Evolutionary conservation across 129 eudicot genomes (phyloP), one percentile per base, ranked within the genome.

Genomic region (Helichrysum umbraculigerum): DNA sequence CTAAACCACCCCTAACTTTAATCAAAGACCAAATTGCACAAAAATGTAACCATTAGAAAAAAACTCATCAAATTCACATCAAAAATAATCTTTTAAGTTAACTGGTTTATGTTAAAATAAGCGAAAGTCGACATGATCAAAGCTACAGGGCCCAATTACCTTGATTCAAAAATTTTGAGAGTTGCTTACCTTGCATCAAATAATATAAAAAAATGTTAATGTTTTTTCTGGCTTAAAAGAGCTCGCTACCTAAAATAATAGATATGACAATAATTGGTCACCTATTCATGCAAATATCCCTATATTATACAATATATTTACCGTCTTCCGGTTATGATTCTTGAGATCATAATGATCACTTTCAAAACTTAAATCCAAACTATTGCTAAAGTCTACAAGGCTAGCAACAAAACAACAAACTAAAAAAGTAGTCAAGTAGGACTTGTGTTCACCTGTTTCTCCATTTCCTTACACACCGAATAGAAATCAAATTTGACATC

Each of bases 381-480:
- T 10, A 21, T 61, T 12, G 1, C 66, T n/a, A n/a, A 66, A 33
- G 52, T 14, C 5, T 12, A 17, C 50, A 42, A 66, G 30, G 32
- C 52, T 47, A 47, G 16, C 17, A 14, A 47, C 17, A 7, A 21
- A 41, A 39, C 58, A 42, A 41, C 56, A 39, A 39, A 20, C n/a
- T 68, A 4, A 64, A 11, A 2, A 47, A 14, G 29, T 28, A 62
- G 71, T 59, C 17, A 6, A 56, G 61, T 61, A 59, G 34, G 76
- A 59, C 17, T 47, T n/a, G 58, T 5, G 8, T 33, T 65, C 86
- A 94, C 98, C 98, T 94, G 98, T 83, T 82, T 94, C 83, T 91
- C 98, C 97, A 94, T 91, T 84, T 94, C 98, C 86, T 87, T 94
- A 66, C 92, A 91, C 42, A 91, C 82, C 17, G 98, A 94, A 79